phyloP scores from a whole-genome alignment of 1,139 yeast genomes.

The Nakaseomyces kungkrabaensis region DNA sequence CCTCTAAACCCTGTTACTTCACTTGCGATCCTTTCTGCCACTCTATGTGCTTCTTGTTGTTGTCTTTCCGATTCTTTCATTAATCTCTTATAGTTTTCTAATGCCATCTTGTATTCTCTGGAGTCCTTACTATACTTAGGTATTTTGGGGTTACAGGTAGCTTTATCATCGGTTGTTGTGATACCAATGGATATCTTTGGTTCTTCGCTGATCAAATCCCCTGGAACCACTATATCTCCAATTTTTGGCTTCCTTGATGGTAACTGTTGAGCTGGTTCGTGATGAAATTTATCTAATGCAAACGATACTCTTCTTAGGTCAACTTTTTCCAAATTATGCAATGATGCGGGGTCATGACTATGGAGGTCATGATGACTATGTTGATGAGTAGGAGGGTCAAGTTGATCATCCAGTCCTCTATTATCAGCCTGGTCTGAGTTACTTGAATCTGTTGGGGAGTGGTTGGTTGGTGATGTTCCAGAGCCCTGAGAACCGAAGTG shows the following conservation, averaged over 20 bases:
- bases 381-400: not conserved
- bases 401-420: not conserved
- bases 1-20: slow-evolving; percentile 41
- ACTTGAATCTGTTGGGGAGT: not conserved
- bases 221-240: slow-evolving; percentile 74
- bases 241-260: slow-evolving; percentile 77
- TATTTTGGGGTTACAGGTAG: not conserved
- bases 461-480: not conserved
- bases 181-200: slow-evolving; percentile 62
- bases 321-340: slow-evolving; percentile 28
- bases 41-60: slow-evolving; percentile 61
- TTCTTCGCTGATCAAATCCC: slow-evolving; percentile 49
- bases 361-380: not conserved
- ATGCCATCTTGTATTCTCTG: slow-evolving; percentile 43
- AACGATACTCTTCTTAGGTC: slow-evolving; percentile 59
- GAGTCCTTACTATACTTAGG: slow-evolving; percentile 35
- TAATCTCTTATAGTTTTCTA: slow-evolving; percentile 47
- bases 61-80: slow-evolving; percentile 54
- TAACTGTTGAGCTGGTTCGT: slow-evolving; percentile 91
- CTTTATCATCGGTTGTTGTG: slow-evolving; percentile 19
- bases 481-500: not conserved
- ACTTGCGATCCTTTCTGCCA: slow-evolving; percentile 55
- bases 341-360: not conserved
- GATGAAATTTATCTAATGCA: slow-evolving; percentile 55
- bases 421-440: not conserved